Conservation (phyloP, 176 grass and related monocot species). For the Juncus effusus region DNA sequence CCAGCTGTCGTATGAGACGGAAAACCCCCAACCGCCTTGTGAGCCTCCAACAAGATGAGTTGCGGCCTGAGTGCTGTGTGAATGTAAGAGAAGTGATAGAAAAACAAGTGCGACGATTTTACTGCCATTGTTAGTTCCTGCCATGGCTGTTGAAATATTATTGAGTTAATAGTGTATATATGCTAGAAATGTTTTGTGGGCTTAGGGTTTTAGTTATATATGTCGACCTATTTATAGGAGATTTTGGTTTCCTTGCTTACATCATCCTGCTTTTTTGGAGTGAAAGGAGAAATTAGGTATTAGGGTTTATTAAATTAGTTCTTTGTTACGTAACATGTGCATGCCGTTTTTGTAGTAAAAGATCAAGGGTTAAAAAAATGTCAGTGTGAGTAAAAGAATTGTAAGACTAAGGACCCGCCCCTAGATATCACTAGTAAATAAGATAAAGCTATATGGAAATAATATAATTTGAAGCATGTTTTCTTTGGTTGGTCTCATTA, state of each 20-base stretch:
- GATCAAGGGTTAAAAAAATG: no score
- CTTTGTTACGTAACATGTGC: no score
- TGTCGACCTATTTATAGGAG: neutral
- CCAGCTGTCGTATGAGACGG: conserved; percentile 57
- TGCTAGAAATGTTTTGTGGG: neutral
- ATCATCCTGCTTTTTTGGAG: neutral
- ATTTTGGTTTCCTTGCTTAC: conserved; percentile 23
- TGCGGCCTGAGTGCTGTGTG: conserved; percentile 19
- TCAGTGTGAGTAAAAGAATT: no score
- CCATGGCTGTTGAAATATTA: conserved; percentile 32
- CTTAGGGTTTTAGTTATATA: no score
- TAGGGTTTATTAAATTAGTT: no score
- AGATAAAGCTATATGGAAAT: no score
- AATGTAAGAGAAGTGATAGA: conserved; percentile 16
- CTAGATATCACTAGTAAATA: no score
- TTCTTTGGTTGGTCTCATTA: no score
- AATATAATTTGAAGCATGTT: no score
- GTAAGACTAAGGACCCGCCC: no score
- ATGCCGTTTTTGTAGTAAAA: no score
- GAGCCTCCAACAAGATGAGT: conserved; percentile 59
- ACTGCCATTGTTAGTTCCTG: conserved; percentile 31
- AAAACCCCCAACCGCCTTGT: conserved; percentile 68
- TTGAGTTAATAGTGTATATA: neutral
- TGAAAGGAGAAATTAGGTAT: neutral
- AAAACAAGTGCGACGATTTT: conserved; percentile 27